Percentiles rank a stretch among this genome's conserved stretches.
Evolutionary conservation across 2,329 filamentous ascomycete species (phyloP).

Genomic region (Claviceps sp.): DNA sequence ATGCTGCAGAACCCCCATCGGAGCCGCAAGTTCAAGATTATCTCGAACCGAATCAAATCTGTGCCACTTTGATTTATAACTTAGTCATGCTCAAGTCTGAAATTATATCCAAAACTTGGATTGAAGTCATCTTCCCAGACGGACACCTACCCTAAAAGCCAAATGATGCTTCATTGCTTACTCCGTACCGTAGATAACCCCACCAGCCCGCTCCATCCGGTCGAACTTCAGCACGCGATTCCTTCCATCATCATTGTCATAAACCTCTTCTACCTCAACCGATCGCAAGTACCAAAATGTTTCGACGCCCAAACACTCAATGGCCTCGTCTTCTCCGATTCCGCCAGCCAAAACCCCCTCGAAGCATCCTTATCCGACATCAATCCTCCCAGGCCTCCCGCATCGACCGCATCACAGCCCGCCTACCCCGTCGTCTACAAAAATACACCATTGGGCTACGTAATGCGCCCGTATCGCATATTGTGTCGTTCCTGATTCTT

Average conservation of each 20-base stretch:
- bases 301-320: constrained; percentile 12
- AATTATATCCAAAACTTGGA: too few species aligned
- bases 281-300: constrained; percentile 10
- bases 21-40: too few species aligned
- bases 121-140: too few species aligned
- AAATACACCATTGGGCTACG: constrained; percentile 57
- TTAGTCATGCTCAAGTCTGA: too few species aligned
- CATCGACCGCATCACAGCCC: constrained; percentile 32
- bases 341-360: constrained; percentile 4
- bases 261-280: background rate
- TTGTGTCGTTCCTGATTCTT: constrained; percentile 74
- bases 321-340: constrained; percentile 11
- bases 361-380: constrained; percentile 8
- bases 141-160: background rate
- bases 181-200: background rate
- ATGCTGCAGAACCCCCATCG: too few species aligned
- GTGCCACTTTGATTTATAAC: too few species aligned
- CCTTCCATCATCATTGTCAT: background rate
- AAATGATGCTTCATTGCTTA: background rate
- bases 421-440: constrained; percentile 53
- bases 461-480: constrained; percentile 66
- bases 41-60: too few species aligned
- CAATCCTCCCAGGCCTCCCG: constrained; percentile 21
- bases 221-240: background rate
- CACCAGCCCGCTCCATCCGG: background rate